Base-by-base conservation (phyloP, 1,139 yeast species). In the Candida frijolesensis region DNA sequence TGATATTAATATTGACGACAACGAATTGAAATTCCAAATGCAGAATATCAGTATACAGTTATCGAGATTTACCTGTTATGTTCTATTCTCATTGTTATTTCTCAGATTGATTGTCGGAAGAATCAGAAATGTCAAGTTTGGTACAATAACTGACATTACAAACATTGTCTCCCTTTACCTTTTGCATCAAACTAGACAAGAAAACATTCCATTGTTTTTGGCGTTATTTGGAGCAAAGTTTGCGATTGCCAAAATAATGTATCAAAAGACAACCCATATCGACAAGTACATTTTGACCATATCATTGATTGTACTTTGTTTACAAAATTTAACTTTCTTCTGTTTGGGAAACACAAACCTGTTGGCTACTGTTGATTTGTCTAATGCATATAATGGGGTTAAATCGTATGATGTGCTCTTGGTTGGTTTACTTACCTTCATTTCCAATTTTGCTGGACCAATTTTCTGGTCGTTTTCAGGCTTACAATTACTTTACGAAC, bases 271-370 rank as follows among this genome's bases (percentile, higher is more conserved):
- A 50, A 42, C 35, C 2, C 39, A 39, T 7, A 49, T 66, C 11
- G 70, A 70, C 51, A 59, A 60, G 18, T 51, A 63, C 12, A 58
- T 72, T 3, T 32, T 70, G 14, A 41, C 62, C 10, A 49, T 66
- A 1, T 50, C 72, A 0, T 35, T 63, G 2, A 59, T 70, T 47
- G 60, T 60, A 2, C 47, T 76, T 15, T 61, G 74, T 48, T 60
- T 89, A 45, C 96, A 91, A 63, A 85, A 89, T 58, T 72, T 90
- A 44, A 73, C 94, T 0, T 94, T 92, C 63, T 94, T 89, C 70
- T 89, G 90, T 11, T 79, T 87, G 68, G 98, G 98, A 0, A 90
- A 89, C 50, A 91, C 98, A 0, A 94, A 94, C 62, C 91, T 96
- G 46, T 78, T 94, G 58, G 95, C 97, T 0, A 87, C 97, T 0